Base-by-base conservation (phyloP, 495 filamentous ascomycete genomes). In the Talaromyces trachyspermus region DNA sequence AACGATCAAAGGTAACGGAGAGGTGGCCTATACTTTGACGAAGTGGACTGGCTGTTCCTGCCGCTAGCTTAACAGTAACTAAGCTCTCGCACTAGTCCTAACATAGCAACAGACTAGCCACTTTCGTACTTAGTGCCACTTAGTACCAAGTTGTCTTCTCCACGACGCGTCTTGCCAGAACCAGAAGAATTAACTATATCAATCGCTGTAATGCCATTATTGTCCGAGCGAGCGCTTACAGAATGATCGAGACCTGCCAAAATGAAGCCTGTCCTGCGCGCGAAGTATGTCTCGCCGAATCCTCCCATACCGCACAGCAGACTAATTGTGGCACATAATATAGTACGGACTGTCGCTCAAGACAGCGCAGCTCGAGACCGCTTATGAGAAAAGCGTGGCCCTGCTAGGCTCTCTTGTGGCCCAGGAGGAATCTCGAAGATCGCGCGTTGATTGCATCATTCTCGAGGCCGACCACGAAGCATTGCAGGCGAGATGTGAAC, bases 381-480 rank as follows among this genome's bases (percentile, higher is more conserved):
- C 78, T 53, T 86, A 89, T 55, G 76, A 83, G 45, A 71, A 71
- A 37, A 72, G 70, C 49, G 58, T 74, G 33, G 74, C 77, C 43
- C 66, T 77, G 37, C 69, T 81, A 17, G 69, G 83, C 33, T 58
- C 80, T 10, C 57, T 90, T 33, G 61, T 77, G 43, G 83, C 84
- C 59, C 71, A 82, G 29, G 89, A 95, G 60, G 76, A 75, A 43
- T 68, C 72, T 19, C 79, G 89, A 8, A 67, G 78, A 49, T 55
- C 83, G 30, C 76, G 79, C 41, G 67, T 91, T 51, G 77, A 85
- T 37, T 68, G 81, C 39, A 60, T 89, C 14, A 55, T 91, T 26
- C 69, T 86, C 23, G 74, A 83, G 44, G 79, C 88, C 49, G 85
- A 95, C 46, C 83, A 83, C 50, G 79, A 86, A 40, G 65, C 70